Conservation (phyloP, 106 monocot species). For the Agapanthus africanus region DNA sequence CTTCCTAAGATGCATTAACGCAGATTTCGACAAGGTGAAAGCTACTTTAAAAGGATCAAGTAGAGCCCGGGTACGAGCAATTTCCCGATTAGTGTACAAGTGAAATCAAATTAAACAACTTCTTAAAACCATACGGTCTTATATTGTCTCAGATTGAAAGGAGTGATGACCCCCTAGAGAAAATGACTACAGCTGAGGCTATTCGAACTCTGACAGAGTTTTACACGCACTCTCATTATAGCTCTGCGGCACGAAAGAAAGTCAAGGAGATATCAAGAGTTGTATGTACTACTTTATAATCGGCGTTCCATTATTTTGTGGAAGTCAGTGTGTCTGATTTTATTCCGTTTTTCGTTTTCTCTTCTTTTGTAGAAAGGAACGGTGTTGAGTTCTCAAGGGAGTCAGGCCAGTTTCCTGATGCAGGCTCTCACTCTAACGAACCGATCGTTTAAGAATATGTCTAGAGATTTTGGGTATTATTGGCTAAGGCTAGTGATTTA, state of each 20-base stretch:
- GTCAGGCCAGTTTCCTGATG: constrained; percentile 77
- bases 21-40: constrained; percentile 69
- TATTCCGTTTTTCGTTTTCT: too few species aligned
- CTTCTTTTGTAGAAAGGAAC: constrained; percentile 51
- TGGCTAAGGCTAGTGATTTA: constrained; percentile 74
- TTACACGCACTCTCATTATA: constrained; percentile 1
- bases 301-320: neutral
- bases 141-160: constrained; percentile 2
- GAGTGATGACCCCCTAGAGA: constrained; percentile 41
- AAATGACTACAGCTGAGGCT: constrained; percentile 12
- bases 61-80: too few species aligned
- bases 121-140: too few species aligned
- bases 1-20: constrained; percentile 56
- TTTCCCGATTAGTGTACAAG: too few species aligned
- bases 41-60: constrained; percentile 37
- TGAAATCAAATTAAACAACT: too few species aligned
- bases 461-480: constrained; percentile 74
- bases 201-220: constrained; percentile 5
- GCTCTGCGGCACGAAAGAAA: constrained; percentile 3
- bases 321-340: too few species aligned
- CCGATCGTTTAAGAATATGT: constrained; percentile 69
- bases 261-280: constrained; percentile 6
- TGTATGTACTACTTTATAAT: constrained; percentile 11
- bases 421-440: constrained; percentile 55
- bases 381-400: constrained; percentile 59